Evolutionary conservation across 768 basidiomycete species (phyloP), one percentile per base, ranked within the genome.

Genomic region (Suillus spraguei): DNA sequence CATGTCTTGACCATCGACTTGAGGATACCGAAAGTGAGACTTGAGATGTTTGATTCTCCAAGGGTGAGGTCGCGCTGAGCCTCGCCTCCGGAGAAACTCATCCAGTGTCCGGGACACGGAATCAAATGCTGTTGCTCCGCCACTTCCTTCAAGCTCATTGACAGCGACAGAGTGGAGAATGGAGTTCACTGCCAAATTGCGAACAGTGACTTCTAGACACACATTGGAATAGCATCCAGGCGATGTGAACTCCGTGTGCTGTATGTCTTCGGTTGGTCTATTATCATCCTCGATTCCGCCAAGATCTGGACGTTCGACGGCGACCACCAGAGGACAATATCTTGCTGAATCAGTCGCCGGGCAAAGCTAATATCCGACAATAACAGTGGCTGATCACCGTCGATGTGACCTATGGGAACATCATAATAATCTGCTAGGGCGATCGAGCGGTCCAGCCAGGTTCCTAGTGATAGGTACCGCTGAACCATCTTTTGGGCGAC

Each of bases 301-400:
- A 0, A 99, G 82, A 77, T 99, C 97, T 4, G 97, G 96, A 22
- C 85, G 85, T 36, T 93, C 4, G 89, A 86, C 2, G 90, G 84
- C 10, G 97, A 97, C 97, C 97, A 99, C 97, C 97, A 99, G 4
- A 99, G 80, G 4, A 98, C 81, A 70, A 93, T 87, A 70, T 99
- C 97, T 66, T 98, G 94, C 54, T 89, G 87, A 36, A 90, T 79
- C 60, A 99, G 77, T 47, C 92, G 87, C 46, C 97, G 88, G 2
- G 97, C 93, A 69, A 98, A 97, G 66, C 87, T 90, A 67, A 99
- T 82, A 68, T 99, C 97, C 1, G 95, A 87, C 55, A 97, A 79
- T 68, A 90, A 82, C n/a, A 98, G 79, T 1, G 94, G 89, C 50
- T 92, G 89, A 70, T 99, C 97, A 5, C 91, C 89, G 47, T 95